These are phyloP conservation scores for Sugiyamaella floridensis DNA, from an alignment of 805 yeast genomes.

Conservation along the genomic window DNA sequence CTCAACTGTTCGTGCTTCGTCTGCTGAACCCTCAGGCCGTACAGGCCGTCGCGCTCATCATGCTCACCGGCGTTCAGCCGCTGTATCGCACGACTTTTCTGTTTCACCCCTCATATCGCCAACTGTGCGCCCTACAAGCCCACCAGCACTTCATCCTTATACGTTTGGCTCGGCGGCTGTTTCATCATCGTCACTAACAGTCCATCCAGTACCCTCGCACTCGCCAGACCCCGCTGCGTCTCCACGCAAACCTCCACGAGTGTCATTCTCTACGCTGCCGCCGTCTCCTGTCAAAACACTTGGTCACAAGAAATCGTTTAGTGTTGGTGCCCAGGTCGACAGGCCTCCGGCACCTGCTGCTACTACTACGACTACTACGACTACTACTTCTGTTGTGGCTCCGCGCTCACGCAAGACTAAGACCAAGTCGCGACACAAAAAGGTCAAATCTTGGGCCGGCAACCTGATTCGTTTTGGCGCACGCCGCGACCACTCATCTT, in stretches of 20 bases:
- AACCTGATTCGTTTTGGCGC: slow-evolving; percentile 19
- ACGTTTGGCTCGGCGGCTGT: slow-evolving; percentile 1
- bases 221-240: background rate
- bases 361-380: too few species aligned
- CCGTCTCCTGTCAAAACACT: too few species aligned
- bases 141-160: slow-evolving; percentile 2
- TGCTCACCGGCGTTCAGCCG: slow-evolving; percentile 79
- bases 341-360: too few species aligned
- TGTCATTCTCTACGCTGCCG: too few species aligned
- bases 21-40: background rate
- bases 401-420: background rate
- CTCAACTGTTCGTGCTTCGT: background rate
- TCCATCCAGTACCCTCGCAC: background rate
- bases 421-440: slow-evolving; percentile 25
- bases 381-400: too few species aligned
- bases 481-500: slow-evolving; percentile 1
- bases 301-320: too few species aligned
- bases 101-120: background rate
- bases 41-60: slow-evolving; percentile 33
- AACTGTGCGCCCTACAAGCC: background rate
- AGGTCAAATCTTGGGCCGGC: slow-evolving; percentile 38
- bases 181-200: slow-evolving; percentile 1
- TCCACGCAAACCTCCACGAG: background rate
- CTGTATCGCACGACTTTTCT: slow-evolving; percentile 82
- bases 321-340: too few species aligned